Evolutionary conservation across 2,329 filamentous ascomycete genomes (phyloP).

Genomic region (Monilinia fructicola): DNA sequence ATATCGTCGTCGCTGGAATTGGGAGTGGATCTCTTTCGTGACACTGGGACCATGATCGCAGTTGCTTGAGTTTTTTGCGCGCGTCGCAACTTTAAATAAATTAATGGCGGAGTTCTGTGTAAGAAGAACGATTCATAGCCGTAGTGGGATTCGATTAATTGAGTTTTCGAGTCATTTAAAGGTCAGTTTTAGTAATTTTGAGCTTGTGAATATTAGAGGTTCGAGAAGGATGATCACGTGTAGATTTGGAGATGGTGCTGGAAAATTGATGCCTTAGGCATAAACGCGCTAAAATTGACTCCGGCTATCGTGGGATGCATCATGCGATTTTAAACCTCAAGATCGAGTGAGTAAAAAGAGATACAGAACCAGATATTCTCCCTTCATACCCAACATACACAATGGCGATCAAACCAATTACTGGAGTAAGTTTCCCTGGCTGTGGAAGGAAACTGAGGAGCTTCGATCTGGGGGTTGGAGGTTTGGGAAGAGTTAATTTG

Average conservation of each 20-base stretch:
- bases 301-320: constrained; percentile 24
- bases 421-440: constrained; percentile 38
- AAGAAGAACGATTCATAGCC: neutral
- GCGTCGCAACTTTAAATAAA: constrained; percentile 2
- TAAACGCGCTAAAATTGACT: constrained; percentile 1
- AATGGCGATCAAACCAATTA: constrained; percentile 43
- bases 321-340: constrained; percentile 32
- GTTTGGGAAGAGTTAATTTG: constrained; percentile 2
- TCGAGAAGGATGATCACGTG: constrained; percentile 12
- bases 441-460: neutral
- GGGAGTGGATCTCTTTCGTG: constrained; percentile 36
- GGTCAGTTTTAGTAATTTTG: neutral
- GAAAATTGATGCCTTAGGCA: constrained; percentile 10
- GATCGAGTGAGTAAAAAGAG: constrained; percentile 31
- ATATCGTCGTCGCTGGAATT: constrained; percentile 35
- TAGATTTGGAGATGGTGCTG: neutral
- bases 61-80: neutral
- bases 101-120: neutral
- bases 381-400: constrained; percentile 32
- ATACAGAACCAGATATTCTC: constrained; percentile 35
- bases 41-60: constrained; percentile 26
- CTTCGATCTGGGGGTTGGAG: neutral
- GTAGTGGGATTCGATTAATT: neutral
- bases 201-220: constrained; percentile 10
- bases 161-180: constrained; percentile 1